Conservation (phyloP, 306 rosid species). For the Lithocarpus polystachyus region DNA sequence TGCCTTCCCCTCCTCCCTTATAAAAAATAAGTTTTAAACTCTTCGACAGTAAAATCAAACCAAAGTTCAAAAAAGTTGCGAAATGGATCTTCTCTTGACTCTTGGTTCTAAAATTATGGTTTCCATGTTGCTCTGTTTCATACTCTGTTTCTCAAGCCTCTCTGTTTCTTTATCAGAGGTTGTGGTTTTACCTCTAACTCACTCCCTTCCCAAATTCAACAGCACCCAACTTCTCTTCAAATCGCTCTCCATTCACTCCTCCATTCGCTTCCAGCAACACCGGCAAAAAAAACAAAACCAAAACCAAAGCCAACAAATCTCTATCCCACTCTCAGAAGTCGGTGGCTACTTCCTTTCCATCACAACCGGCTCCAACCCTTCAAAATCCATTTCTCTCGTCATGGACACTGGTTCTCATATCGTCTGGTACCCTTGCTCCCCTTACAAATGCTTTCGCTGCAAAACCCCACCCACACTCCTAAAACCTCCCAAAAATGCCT, state of each 20-base stretch:
- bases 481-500: conserved; percentile 31
- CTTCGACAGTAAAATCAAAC: neutral
- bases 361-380: conserved; percentile 43
- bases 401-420: conserved; percentile 98
- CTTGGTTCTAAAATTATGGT: conserved; percentile 35
- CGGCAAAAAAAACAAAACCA: neutral
- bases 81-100: neutral
- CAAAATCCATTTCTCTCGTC: conserved; percentile 67
- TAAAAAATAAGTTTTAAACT: no score
- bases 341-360: conserved; percentile 80
- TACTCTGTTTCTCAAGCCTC: conserved; percentile 38
- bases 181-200: conserved; percentile 53
- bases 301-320: conserved; percentile 38
- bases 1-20: no score
- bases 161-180: conserved; percentile 27
- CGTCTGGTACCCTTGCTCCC: conserved; percentile 92
- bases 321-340: conserved; percentile 82
- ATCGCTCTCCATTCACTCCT: conserved; percentile 58
- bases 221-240: conserved; percentile 74
- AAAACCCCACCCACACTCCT: conserved; percentile 42
- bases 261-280: conserved; percentile 35
- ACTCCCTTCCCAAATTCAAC: conserved; percentile 62
- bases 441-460: conserved; percentile 87
- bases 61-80: neutral
- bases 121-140: conserved; percentile 36